Evolutionary conservation across 2,329 filamentous ascomycete genomes (phyloP), one percentile per base, ranked within the genome.

Genomic region (Verticillium nubilum): DNA sequence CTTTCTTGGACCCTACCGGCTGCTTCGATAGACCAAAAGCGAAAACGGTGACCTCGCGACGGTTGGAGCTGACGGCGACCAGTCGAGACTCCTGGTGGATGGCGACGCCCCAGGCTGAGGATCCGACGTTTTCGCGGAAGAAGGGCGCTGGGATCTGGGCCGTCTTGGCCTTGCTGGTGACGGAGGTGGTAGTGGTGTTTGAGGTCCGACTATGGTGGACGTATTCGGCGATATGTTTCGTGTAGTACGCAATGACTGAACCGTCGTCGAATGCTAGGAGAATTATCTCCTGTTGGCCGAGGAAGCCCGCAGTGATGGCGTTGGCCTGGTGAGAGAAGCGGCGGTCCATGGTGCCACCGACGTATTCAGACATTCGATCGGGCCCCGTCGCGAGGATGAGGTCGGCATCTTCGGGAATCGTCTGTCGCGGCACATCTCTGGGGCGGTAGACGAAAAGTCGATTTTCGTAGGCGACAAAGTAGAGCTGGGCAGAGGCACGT

Each of bases 91-190:
- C 78, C 62, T 85, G 82, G 71, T 98, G 94, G 12, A 97, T 82
- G 7, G 92, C 89, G 54, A 97, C 74, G 0, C 94, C 95, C 95
- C 95, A 99, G 2, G 93, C 94, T 61, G 91, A 94, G 26, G 75
- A 76, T 1, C 85, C 84, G 2, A 97, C 92, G 69, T 90, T 92
- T 37, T 89, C 84, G 60, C 86, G 84, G 60, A 97, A 90, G 68
- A 96, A 90, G 70, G 69, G 59, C 68, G 66, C 47, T 28, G 63
- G 63, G 52, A 26, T 60, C 52, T 23, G 59, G 47, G 42, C 31
- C 23, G 54, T 37, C 25, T 57, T 50, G 27, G 42, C 37, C 25
- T 55, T 55, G 28, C 28, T 23, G 4, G n/a, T 26, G 27, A 6
- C 25, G 6, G 17, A 47, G 33, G 19, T 52, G 53, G 54, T n/a